Base-by-base conservation (phyloP, 164 flowering plant genomes). In the Liriodendron chinense region DNA sequence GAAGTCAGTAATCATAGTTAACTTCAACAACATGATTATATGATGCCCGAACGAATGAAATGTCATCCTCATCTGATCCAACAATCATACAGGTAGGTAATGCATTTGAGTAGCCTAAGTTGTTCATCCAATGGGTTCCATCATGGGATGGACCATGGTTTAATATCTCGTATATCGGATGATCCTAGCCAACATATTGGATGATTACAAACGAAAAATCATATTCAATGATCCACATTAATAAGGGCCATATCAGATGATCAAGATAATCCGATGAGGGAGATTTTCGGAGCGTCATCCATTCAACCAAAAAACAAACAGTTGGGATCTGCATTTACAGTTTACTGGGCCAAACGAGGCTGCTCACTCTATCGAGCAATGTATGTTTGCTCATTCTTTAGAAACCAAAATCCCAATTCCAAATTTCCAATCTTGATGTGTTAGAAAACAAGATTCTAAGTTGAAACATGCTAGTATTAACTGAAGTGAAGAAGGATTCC, bases 401-500 rank as follows among this genome's bases (percentile, higher is more conserved):
- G 43, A 53, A 53, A 53, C 2, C 59, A 53, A 53, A 16, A 53
- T 53, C 59, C 59, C 43, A 34, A 34, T 34, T 53, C 59, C 59
- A 12, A 16, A 53, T 53, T 8, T 53, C 59, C 59, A 53, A 53
- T 53, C 59, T 53, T 53, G 16, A 53, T 53, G 12, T 1, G 3
- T 1, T 28, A 43, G 23, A 49, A 48, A 47, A 4, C n/a, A 61
- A 62, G 23, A 61, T 2, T 9, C 18, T 5, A 57, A 21, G 13
- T 2, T 3, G 8, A 28, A 43, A 25, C 16, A 21, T 25, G 56
- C 4, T 20, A 25, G 13, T n/a, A 53, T 62, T 2, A 68, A 69
- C 21, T 47, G 47, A 5, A 62, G 23, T 71, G 12, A 26, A 62
- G 56, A 59, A 74, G 26, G 22, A 23, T 22, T 25, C 83, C 12